Conservation (phyloP, 176 grass and related monocot genomes). For the Melocanna baccifera region DNA sequence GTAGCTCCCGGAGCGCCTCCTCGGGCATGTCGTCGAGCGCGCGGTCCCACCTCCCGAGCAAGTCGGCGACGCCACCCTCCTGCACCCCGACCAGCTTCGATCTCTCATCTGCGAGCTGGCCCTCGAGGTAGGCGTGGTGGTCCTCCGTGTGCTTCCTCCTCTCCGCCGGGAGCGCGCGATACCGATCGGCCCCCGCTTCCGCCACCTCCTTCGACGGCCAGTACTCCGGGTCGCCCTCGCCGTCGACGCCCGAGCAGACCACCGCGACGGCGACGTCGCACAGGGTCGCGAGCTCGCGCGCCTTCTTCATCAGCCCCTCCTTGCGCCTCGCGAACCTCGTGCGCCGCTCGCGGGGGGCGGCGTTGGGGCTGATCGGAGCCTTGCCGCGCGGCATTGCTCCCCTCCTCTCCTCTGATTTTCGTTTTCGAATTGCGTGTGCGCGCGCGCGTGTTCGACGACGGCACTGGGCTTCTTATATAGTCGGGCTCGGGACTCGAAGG, state of each 20-base stretch:
- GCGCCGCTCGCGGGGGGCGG: neutral
- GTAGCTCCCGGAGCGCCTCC: constrained; percentile 1
- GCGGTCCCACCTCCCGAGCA: neutral
- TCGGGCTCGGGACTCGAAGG: neutral
- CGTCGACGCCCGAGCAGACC: constrained; percentile 14
- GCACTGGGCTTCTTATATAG: neutral
- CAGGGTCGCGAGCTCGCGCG: neutral
- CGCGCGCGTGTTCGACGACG: neutral
- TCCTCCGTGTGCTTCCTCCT: neutral
- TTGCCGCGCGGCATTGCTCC: neutral
- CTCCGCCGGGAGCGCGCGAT: neutral
- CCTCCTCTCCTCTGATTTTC: neutral
- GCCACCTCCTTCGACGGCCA: constrained; percentile 15
- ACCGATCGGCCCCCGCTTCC: neutral
- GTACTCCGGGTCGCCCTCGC: neutral
- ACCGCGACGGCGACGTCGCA: constrained; percentile 11
- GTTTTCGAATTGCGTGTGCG: neutral
- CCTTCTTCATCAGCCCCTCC: neutral
- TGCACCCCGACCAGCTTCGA: constrained; percentile 12
- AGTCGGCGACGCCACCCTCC: neutral
- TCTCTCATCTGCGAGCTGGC: neutral
- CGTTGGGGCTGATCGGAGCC: neutral
- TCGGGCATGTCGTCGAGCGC: neutral
- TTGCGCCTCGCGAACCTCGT: neutral
- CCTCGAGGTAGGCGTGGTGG: neutral